A percentile compares a stretch with the other conserved stretches of the same genome.
Conservation (phyloP, 2,329 filamentous ascomycete genomes). For the Fonsecaea nubica region DNA sequence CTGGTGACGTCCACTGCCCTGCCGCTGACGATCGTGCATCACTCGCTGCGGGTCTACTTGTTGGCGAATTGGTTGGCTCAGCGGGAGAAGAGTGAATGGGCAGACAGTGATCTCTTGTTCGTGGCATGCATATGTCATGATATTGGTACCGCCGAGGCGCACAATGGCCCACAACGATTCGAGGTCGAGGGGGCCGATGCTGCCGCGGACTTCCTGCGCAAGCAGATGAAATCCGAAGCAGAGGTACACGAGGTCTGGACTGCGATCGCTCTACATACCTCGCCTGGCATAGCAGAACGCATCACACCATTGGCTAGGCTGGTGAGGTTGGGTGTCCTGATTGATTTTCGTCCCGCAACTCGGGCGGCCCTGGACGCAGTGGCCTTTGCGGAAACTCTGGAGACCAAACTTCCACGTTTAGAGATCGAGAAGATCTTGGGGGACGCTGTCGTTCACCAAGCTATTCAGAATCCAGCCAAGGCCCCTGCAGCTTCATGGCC, state of each 20-base stretch:
- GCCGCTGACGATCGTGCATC: slow-evolving; percentile 41
- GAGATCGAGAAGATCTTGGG: slow-evolving; percentile 54
- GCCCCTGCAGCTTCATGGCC: slow-evolving; percentile 50
- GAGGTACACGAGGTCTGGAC: slow-evolving; percentile 53
- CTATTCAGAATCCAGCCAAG: slow-evolving; percentile 47
- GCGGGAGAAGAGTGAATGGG: slow-evolving; percentile 34
- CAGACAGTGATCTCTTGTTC: slow-evolving; percentile 39
- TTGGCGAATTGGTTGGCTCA: slow-evolving; percentile 39
- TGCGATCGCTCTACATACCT: slow-evolving; percentile 55
- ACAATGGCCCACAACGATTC: slow-evolving; percentile 50
- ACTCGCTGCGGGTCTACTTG: slow-evolving; percentile 41
- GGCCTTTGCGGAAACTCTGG: slow-evolving; percentile 37
- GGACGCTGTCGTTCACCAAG: slow-evolving; percentile 52
- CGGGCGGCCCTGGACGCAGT: slow-evolving; percentile 33
- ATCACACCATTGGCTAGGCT: slow-evolving; percentile 49
- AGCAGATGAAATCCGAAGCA: slow-evolving; percentile 27
- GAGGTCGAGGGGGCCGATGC: slow-evolving; percentile 56
- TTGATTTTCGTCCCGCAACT: slow-evolving; percentile 48
- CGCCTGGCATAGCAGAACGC: slow-evolving; percentile 53
- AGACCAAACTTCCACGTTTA: slow-evolving; percentile 44
- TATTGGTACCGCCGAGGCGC: slow-evolving; percentile 41
- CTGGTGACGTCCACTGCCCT: slow-evolving; percentile 35
- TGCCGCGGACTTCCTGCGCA: slow-evolving; percentile 45
- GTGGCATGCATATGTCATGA: slow-evolving; percentile 47
- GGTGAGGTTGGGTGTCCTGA: slow-evolving; percentile 48